These are phyloP conservation scores for Candida jianshihensis DNA, from an alignment of 805 yeast genomes.

Conservation along the genomic window DNA sequence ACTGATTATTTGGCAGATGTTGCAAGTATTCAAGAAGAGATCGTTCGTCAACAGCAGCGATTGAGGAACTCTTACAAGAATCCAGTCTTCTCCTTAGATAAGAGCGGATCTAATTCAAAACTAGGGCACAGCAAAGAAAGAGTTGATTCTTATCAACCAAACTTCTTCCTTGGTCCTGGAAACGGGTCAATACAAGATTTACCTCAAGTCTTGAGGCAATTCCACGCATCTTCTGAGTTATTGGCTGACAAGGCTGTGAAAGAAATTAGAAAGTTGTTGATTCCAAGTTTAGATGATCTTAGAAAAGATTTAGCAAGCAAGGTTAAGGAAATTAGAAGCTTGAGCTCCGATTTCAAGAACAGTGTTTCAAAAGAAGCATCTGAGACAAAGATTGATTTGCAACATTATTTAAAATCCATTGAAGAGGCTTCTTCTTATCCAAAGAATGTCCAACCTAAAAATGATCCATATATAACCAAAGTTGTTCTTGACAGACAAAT, in stretches of 20 bases:
- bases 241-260: conserved; percentile 51
- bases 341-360: conserved; percentile 81
- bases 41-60: conserved; percentile 74
- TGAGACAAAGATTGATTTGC: conserved; percentile 52
- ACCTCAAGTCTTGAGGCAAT: conserved; percentile 61
- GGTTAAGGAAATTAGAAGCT: conserved; percentile 77
- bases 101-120: conserved; percentile 16
- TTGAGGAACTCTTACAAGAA: conserved; percentile 69
- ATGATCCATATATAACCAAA: conserved; percentile 81
- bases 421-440: conserved; percentile 49
- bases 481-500: conserved; percentile 68
- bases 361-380: conserved; percentile 62
- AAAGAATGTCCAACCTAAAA: conserved; percentile 41
- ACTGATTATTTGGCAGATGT: conserved; percentile 71
- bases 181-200: conserved; percentile 78
- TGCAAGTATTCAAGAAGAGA: conserved; percentile 82
- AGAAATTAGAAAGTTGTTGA: conserved; percentile 52
- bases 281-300: conserved; percentile 62
- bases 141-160: conserved; percentile 10
- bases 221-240: conserved; percentile 54
- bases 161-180: conserved; percentile 71
- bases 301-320: conserved; percentile 74
- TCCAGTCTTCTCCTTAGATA: conserved; percentile 22
- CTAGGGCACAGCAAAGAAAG: conserved; percentile 18
- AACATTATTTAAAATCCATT: conserved; percentile 50